Evolutionary conservation across 768 basidiomycete species (phyloP).

Genomic region (Tulasnella sp.): DNA sequence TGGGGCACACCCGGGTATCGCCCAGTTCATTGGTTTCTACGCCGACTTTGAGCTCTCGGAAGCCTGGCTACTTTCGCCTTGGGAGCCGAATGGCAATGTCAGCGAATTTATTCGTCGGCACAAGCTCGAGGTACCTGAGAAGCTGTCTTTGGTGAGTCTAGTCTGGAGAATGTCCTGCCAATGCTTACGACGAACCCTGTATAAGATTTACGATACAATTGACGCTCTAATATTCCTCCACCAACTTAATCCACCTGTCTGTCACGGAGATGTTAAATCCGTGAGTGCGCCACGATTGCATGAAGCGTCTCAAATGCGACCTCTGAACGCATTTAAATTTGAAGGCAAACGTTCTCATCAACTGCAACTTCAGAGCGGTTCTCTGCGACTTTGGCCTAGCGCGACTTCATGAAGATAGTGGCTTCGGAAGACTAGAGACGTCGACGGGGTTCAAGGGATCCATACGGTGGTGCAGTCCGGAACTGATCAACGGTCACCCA

Average conservation of each 20-base stretch:
- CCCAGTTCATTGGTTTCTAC: not conserved
- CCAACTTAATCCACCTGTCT: not conserved
- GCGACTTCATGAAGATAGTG: too few relatives aligned
- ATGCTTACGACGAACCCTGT: not conserved
- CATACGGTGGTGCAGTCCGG: too few relatives aligned
- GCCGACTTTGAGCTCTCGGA: not conserved
- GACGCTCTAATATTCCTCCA: not conserved
- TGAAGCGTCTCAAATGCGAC: too few relatives aligned
- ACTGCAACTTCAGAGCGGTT: too few relatives aligned
- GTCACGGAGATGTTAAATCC: not conserved
- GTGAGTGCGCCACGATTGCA: not conserved
- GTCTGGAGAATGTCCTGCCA: not conserved
- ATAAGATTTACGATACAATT: not conserved
- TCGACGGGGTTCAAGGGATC: too few relatives aligned
- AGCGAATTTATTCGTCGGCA: not conserved
- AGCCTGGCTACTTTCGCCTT: not conserved
- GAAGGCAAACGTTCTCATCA: too few relatives aligned
- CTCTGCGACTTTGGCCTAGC: too few relatives aligned
- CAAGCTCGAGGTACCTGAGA: not conserved
- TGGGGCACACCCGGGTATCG: not conserved
- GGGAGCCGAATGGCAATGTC: not conserved
- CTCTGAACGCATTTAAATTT: too few relatives aligned
- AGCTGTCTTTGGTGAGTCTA: not conserved
- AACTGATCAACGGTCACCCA: too few relatives aligned
- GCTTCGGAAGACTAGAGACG: too few relatives aligned